These are phyloP conservation scores for Oehlia diaphana DNA, from an alignment of 192 early-diverging fungal genomes.

Conservation along the genomic window DNA sequence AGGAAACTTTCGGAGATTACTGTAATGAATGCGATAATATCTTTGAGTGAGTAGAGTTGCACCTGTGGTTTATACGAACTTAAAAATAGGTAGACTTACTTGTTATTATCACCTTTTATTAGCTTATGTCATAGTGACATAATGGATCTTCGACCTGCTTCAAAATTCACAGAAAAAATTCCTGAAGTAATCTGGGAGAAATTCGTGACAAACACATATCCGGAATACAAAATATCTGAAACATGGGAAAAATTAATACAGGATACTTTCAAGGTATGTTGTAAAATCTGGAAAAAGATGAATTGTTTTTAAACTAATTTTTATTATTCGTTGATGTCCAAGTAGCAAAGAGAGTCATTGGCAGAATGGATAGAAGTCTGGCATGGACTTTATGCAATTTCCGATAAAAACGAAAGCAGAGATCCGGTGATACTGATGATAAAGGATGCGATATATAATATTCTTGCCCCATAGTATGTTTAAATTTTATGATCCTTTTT, in stretches of 20 bases:
- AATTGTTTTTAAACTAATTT: slow-evolving; percentile 3
- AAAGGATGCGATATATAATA: slow-evolving; percentile 10
- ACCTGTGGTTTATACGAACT: neutral
- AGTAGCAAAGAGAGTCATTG: slow-evolving; percentile 8
- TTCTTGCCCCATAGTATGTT: slow-evolving; percentile 24
- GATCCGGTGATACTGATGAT: neutral
- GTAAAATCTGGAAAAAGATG: neutral
- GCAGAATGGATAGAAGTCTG: neutral
- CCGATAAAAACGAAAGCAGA: neutral
- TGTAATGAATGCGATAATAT: no score
- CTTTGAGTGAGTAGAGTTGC: no score
- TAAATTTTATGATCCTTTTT: neutral
- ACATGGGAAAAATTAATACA: slow-evolving; percentile 12
- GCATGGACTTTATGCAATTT: slow-evolving; percentile 14
- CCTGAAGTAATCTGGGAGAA: neutral
- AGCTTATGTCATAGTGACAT: slow-evolving; percentile 15
- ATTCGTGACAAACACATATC: slow-evolving; percentile 16
- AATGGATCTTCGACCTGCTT: no score
- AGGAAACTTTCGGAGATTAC: slow-evolving; percentile 21
- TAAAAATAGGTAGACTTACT: neutral
- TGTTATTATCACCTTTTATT: neutral
- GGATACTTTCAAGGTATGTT: slow-evolving; percentile 16
- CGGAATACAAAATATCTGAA: slow-evolving; percentile 10
- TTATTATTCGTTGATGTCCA: slow-evolving; percentile 3
- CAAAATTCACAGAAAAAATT: neutral